Evolutionary conservation across 257 asterid genomes (phyloP).

Genomic region (Solanum medicagineum): DNA sequence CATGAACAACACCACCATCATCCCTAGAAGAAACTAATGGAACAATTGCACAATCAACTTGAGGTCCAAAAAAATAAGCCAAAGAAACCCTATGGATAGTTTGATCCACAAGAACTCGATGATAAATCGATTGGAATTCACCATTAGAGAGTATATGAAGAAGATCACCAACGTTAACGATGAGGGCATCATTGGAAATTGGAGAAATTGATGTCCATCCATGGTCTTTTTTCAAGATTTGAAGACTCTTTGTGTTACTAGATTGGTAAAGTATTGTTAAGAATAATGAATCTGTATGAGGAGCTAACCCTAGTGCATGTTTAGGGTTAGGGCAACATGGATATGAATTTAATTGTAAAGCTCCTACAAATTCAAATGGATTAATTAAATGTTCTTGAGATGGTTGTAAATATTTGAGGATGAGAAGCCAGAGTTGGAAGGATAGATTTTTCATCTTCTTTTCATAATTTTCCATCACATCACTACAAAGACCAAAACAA

Average conservation of each 20-base stretch:
- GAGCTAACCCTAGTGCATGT: conserved; percentile 61
- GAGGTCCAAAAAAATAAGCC: conserved; percentile 56
- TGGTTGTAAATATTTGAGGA: conserved; percentile 33
- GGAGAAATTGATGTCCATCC: conserved; percentile 52
- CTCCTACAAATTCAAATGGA: conserved; percentile 23
- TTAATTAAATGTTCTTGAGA: conserved; percentile 21
- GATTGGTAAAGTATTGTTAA: conserved; percentile 75
- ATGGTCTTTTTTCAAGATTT: conserved; percentile 28
- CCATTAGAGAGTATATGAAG: conserved; percentile 63
- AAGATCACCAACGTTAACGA: conserved; percentile 63
- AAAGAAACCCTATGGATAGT: conserved; percentile 31
- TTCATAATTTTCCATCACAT: conserved; percentile 55
- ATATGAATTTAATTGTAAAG: conserved; percentile 70
- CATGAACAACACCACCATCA: neutral
- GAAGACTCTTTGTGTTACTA: conserved; percentile 48
- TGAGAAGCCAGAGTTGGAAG: conserved; percentile 25
- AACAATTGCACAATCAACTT: conserved; percentile 21
- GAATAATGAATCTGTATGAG: conserved; percentile 68
- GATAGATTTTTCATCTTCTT: conserved; percentile 48
- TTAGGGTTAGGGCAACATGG: conserved; percentile 76
- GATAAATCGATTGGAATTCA: conserved; percentile 22
- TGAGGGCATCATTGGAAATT: conserved; percentile 26
- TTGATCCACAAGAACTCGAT: conserved; percentile 54
- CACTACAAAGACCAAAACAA: conserved; percentile 15
- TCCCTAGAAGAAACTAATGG: conserved; percentile 16